These are phyloP conservation scores for Plasmodium sp. DNA, from an alignment of 169 alveolate species.

Conservation along the genomic window DNA sequence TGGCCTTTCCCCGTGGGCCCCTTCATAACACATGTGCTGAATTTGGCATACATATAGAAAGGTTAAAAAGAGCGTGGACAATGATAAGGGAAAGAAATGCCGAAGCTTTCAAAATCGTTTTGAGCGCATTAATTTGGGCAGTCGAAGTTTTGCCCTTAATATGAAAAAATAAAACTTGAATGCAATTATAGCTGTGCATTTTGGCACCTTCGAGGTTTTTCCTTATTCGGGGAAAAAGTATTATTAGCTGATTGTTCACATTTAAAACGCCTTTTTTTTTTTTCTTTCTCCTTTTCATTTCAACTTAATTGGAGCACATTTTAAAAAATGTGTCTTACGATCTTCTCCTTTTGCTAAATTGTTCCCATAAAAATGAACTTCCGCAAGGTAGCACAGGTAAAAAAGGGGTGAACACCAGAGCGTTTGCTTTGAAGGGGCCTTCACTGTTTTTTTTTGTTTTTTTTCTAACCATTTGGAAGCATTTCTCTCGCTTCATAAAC, in stretches of 20 bases:
- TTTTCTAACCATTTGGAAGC: background rate
- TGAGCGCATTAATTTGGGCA: background rate
- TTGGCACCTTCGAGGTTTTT: background rate
- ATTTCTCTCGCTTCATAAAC: background rate
- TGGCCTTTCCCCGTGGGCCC: background rate
- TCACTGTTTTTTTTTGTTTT: background rate
- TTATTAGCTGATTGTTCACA: background rate
- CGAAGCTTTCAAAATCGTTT: background rate
- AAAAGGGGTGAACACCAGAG: background rate
- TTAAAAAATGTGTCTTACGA: constrained; percentile 8
- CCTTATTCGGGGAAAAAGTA: constrained; percentile 30
- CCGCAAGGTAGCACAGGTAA: constrained; percentile 1
- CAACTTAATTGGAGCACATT: background rate
- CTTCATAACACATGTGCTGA: background rate
- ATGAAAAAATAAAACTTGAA: background rate
- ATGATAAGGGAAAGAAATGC: background rate
- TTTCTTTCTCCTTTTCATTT: background rate
- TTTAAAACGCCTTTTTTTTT: background rate
- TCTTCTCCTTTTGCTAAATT: background rate
- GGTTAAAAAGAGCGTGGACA: background rate
- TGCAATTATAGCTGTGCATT: background rate
- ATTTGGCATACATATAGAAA: background rate
- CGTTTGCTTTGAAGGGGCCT: background rate
- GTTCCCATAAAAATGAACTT: constrained; percentile 6
- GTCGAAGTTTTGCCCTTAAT: background rate